Conservation (phyloP, 2,329 filamentous ascomycete genomes). For the Clarireedia homoeocarpa region DNA sequence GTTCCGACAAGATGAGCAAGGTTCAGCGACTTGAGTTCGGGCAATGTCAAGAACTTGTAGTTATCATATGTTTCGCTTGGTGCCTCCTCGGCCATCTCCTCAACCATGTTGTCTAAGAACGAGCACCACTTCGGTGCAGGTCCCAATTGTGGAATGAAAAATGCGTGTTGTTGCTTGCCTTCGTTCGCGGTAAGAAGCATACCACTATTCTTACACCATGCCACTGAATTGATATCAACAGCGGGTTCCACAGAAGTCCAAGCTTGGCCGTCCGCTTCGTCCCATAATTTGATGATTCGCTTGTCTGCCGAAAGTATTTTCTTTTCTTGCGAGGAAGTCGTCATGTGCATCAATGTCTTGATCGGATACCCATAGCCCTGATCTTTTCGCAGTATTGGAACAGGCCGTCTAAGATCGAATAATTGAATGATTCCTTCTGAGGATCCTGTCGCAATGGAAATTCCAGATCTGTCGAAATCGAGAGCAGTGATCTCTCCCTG, state of each 20-base stretch:
- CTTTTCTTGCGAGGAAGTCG: constrained; percentile 65
- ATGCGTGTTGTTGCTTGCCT: constrained; percentile 88
- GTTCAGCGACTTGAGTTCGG: constrained; percentile 78
- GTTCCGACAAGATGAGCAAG: constrained; percentile 84
- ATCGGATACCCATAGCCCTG: constrained; percentile 94
- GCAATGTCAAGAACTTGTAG: constrained; percentile 92
- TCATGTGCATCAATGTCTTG: constrained; percentile 69
- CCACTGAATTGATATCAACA: constrained; percentile 90
- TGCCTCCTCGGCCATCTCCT: constrained; percentile 90
- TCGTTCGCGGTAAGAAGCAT: constrained; percentile 98
- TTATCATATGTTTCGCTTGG: constrained; percentile 89
- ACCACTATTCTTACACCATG: constrained; percentile 83
- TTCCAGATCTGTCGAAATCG: constrained; percentile 74
- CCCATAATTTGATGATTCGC: constrained; percentile 95
- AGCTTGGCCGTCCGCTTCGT: constrained; percentile 69
- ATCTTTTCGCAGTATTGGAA: constrained; percentile 82
- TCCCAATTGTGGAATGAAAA: constrained; percentile 89
- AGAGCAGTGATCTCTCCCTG: constrained; percentile 76
- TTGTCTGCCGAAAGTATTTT: constrained; percentile 92
- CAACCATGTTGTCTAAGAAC: constrained; percentile 94
- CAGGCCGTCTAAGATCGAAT: constrained; percentile 84
- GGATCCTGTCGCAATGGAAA: constrained; percentile 81
- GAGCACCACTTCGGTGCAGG: constrained; percentile 93
- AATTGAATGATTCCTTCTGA: constrained; percentile 81
- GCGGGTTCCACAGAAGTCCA: constrained; percentile 96